Evolutionary conservation across 352 stramenopile genomes (phyloP).

Genomic region (Phytophthora lateralis): DNA sequence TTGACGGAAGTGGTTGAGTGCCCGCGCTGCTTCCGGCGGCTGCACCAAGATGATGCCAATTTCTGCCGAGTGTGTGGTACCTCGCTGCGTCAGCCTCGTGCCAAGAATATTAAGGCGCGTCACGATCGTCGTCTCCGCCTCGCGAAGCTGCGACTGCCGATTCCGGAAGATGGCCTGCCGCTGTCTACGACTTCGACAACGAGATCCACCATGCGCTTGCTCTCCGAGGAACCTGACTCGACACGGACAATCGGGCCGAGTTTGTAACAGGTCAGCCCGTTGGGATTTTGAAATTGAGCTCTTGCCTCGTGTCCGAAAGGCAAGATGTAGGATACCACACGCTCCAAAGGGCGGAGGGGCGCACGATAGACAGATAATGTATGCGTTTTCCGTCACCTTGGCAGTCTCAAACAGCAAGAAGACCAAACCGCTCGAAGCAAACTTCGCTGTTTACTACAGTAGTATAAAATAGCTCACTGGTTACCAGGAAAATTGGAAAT

Average conservation of each 20-base stretch:
- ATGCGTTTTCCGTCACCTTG: slow-evolving; percentile 8
- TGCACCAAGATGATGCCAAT: slow-evolving; percentile 83
- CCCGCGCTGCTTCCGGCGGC: slow-evolving; percentile 69
- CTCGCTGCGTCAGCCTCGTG: slow-evolving; percentile 55
- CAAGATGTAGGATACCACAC: slow-evolving; percentile 28
- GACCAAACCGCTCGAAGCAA: too few relatives aligned
- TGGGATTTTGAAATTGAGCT: slow-evolving; percentile 8
- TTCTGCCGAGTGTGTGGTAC: slow-evolving; percentile 82
- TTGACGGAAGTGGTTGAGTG: slow-evolving; percentile 73
- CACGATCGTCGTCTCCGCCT: slow-evolving; percentile 60
- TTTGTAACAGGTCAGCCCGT: slow-evolving; percentile 12
- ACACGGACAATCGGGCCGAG: slow-evolving; percentile 9
- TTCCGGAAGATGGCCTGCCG: slow-evolving; percentile 34
- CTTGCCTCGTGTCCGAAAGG: not conserved
- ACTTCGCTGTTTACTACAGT: too few relatives aligned
- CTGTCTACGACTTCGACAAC: slow-evolving; percentile 67
- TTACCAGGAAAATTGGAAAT: slow-evolving; percentile 13
- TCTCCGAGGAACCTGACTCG: slow-evolving; percentile 33
- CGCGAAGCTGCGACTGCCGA: slow-evolving; percentile 57
- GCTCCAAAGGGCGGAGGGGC: slow-evolving; percentile 8
- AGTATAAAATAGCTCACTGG: slow-evolving; percentile 9
- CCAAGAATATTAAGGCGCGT: slow-evolving; percentile 65
- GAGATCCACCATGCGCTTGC: slow-evolving; percentile 57
- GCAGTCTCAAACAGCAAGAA: too few relatives aligned
- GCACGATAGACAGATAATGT: slow-evolving; percentile 28